A percentile compares a stretch with the other conserved stretches of the same genome.
Evolutionary conservation across 2,329 filamentous ascomycete genomes (phyloP).

Genomic region (Ceratocystis diversiconidia): DNA sequence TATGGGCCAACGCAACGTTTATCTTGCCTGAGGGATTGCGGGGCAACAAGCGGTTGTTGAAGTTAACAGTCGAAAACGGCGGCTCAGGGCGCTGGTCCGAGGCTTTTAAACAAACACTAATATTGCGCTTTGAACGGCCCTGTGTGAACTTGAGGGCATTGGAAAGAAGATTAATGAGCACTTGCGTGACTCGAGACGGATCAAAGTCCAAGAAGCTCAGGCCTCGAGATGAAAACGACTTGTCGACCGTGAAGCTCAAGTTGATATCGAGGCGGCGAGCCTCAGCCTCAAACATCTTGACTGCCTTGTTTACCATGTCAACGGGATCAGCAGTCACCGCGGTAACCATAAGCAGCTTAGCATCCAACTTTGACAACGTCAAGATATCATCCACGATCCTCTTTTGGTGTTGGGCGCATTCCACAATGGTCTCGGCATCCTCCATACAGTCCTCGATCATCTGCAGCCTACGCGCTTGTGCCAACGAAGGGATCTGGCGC

Average conservation of each 20-base stretch:
- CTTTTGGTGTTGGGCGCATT: conserved; percentile 70
- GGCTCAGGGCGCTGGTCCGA: conserved; percentile 29
- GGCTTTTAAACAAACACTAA: conserved; percentile 35
- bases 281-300: conserved; percentile 70
- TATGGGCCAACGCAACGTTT: not conserved
- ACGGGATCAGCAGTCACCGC: conserved; percentile 56
- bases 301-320: conserved; percentile 47
- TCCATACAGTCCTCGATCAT: conserved; percentile 42
- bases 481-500: conserved; percentile 5
- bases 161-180: conserved; percentile 65
- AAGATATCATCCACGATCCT: conserved; percentile 63
- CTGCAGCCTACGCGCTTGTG: not conserved
- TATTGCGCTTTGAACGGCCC: conserved; percentile 42
- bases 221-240: conserved; percentile 42
- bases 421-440: conserved; percentile 61
- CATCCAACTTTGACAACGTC: conserved; percentile 62
- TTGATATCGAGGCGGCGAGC: conserved; percentile 54
- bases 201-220: conserved; percentile 57
- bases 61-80: conserved; percentile 38
- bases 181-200: conserved; percentile 60
- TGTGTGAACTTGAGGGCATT: conserved; percentile 76
- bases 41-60: conserved; percentile 32
- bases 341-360: conserved; percentile 56
- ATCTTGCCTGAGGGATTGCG: conserved; percentile 24
- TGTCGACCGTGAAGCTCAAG: conserved; percentile 48